These are phyloP conservation scores for Schizochytrium sp. DNA, from an alignment of 108 stramenopile genomes.

Conservation along the genomic window DNA sequence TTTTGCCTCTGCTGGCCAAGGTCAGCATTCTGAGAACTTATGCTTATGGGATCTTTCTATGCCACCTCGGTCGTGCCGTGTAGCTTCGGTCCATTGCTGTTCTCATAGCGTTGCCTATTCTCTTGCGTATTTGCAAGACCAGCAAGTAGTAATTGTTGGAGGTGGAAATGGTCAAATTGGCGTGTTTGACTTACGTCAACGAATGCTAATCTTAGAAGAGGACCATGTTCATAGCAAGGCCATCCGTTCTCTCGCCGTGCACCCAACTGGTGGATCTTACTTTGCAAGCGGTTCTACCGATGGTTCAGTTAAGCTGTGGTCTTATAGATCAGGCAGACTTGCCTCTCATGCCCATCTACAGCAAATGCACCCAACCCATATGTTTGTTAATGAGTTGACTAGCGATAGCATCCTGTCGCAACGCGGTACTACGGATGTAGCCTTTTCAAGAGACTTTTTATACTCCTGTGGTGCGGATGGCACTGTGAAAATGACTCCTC, in stretches of 20 bases:
- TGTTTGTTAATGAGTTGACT: slow-evolving; percentile 31
- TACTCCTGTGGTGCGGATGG: slow-evolving; percentile 54
- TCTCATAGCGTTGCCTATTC: slow-evolving; percentile 37
- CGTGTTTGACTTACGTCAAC: slow-evolving; percentile 48
- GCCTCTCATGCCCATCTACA: slow-evolving; percentile 6
- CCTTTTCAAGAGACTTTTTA: slow-evolving; percentile 54
- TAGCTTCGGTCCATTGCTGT: slow-evolving; percentile 37
- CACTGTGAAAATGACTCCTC: slow-evolving; percentile 50
- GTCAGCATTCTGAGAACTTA: slow-evolving; percentile 44
- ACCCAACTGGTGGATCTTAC: slow-evolving; percentile 41
- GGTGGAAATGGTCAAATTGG: slow-evolving; percentile 47
- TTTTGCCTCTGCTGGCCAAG: slow-evolving; percentile 32
- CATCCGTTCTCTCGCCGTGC: slow-evolving; percentile 42
- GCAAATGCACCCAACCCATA: slow-evolving; percentile 50
- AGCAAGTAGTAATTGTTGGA: slow-evolving; percentile 49
- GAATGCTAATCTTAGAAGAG: slow-evolving; percentile 41
- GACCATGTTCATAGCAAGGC: slow-evolving; percentile 57
- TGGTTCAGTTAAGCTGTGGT: slow-evolving; percentile 41
- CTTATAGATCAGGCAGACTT: slow-evolving; percentile 14
- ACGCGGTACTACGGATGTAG: slow-evolving; percentile 40
- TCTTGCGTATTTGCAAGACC: slow-evolving; percentile 26
- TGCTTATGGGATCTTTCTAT: slow-evolving; percentile 43
- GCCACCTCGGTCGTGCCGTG: slow-evolving; percentile 43
- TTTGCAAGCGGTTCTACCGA: slow-evolving; percentile 50
- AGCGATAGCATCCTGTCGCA: slow-evolving; percentile 15